Evolutionary conservation across 345 rosid genomes (phyloP).

Genomic region (Triadica sebifera): DNA sequence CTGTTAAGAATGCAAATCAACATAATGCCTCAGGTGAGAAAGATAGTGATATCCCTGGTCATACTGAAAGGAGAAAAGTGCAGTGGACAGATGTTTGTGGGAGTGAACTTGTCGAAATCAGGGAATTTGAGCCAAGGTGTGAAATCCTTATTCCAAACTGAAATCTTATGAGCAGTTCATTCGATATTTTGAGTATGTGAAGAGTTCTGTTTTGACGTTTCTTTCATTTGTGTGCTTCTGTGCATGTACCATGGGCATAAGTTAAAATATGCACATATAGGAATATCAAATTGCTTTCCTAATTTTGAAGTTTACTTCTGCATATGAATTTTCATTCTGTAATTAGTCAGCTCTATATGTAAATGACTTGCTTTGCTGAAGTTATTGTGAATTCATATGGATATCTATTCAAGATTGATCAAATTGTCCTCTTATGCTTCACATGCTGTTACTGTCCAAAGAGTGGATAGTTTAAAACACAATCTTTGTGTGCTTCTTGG

Average conservation of each 20-base stretch:
- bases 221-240: neutral
- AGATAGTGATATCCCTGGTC: conserved; percentile 41
- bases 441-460: neutral
- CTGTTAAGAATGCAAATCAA: conserved; percentile 45
- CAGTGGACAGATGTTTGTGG: conserved; percentile 97
- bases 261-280: neutral
- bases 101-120: conserved; percentile 76
- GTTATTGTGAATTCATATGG: neutral
- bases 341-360: neutral
- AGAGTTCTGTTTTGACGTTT: neutral
- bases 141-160: conserved; percentile 12
- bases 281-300: neutral
- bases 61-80: conserved; percentile 66
- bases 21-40: conserved; percentile 36
- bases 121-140: conserved; percentile 98
- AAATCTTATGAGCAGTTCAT: neutral
- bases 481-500: neutral
- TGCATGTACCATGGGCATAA: conserved; percentile 6
- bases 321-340: conserved; percentile 9
- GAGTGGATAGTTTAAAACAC: neutral
- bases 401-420: neutral
- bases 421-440: neutral
- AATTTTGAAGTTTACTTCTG: neutral
- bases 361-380: neutral
- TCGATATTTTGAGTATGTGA: neutral